These are phyloP conservation scores for Phytophthora sojae DNA, from an alignment of 352 stramenopile genomes.

Conservation along the genomic window DNA sequence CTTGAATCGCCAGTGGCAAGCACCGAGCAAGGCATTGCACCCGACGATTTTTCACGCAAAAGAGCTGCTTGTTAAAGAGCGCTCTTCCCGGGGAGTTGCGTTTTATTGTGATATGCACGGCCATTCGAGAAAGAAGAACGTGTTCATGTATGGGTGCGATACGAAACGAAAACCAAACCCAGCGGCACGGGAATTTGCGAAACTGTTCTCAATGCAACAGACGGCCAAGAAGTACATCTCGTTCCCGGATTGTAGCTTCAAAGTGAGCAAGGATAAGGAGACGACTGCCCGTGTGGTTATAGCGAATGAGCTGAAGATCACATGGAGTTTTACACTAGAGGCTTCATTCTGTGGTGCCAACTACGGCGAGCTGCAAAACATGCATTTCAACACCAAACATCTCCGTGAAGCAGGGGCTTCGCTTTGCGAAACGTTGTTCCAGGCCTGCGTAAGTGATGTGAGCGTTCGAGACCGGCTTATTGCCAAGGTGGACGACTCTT, in stretches of 20 bases:
- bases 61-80: constrained; percentile 71
- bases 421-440: constrained; percentile 60
- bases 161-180: constrained; percentile 89
- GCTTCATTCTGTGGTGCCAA: constrained; percentile 88
- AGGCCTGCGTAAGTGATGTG: constrained; percentile 48
- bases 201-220: constrained; percentile 70
- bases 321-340: constrained; percentile 88
- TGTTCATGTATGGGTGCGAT: constrained; percentile 96
- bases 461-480: constrained; percentile 43
- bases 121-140: constrained; percentile 94
- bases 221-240: constrained; percentile 74
- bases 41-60: constrained; percentile 93
- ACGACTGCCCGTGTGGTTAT: constrained; percentile 86
- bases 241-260: constrained; percentile 79
- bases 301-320: constrained; percentile 78
- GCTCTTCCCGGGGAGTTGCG: constrained; percentile 59
- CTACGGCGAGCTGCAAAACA: constrained; percentile 64
- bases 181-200: constrained; percentile 74
- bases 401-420: constrained; percentile 54
- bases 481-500: constrained; percentile 43
- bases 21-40: constrained; percentile 67
- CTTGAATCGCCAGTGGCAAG: constrained; percentile 92
- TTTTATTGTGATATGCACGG: constrained; percentile 94
- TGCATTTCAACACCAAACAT: constrained; percentile 77
- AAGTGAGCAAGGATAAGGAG: constrained; percentile 83